phyloP scores from a whole-genome alignment of 805 yeast genomes.

The Pichia rugopelliculosa region DNA sequence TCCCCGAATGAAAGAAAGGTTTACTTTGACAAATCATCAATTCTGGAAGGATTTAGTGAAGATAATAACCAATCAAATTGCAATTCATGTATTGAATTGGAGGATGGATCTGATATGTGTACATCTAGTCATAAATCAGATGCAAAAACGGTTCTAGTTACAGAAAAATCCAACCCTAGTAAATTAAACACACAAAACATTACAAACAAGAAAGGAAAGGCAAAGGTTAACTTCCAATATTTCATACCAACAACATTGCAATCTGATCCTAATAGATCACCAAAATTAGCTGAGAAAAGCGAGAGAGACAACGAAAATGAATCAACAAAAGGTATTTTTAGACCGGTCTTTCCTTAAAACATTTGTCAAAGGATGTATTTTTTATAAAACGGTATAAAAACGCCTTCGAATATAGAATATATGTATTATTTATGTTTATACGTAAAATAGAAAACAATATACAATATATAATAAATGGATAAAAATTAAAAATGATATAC shows the following conservation, averaged over 20 bases:
- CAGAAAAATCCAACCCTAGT: not conserved
- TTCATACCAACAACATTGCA: not conserved
- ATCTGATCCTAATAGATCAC: not conserved
- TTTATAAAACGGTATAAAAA: not conserved
- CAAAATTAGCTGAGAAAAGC: no score
- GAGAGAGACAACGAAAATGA: not conserved
- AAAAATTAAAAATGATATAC: no score
- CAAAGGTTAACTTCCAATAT: not conserved
- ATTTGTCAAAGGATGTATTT: no score
- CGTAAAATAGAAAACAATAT: not conserved
- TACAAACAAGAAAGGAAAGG: not conserved
- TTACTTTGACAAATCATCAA: not conserved
- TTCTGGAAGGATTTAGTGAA: no score
- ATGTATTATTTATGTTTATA: not conserved
- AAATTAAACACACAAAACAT: not conserved
- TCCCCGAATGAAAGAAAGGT: no score
- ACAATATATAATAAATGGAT: no score
- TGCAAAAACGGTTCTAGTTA: not conserved
- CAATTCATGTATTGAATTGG: not conserved
- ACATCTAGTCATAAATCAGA: not conserved
- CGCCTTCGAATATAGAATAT: not conserved
- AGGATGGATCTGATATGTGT: constrained; percentile 1
- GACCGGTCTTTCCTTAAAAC: no score
- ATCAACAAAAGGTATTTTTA: no score
- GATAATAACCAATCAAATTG: no score